Conservation (phyloP, 2,329 filamentous ascomycete genomes). For the Lachnellula hyalina region DNA sequence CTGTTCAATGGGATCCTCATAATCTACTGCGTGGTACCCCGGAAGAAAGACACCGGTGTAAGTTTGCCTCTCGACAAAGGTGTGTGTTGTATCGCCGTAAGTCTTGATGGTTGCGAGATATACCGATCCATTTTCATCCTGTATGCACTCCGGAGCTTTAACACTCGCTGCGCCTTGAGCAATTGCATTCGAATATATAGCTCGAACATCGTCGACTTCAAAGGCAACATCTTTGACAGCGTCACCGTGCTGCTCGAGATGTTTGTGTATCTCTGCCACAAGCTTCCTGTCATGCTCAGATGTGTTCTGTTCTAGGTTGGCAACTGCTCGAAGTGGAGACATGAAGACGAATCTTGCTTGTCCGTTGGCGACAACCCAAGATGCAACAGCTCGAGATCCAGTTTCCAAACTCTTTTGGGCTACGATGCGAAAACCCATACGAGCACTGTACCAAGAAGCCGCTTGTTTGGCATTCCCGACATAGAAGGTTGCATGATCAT, state of each 20-base stretch:
- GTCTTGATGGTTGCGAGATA: slow-evolving; percentile 77
- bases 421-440: slow-evolving; percentile 78
- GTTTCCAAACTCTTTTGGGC: slow-evolving; percentile 89
- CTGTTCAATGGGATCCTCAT: slow-evolving; percentile 32
- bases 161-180: slow-evolving; percentile 58
- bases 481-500: slow-evolving; percentile 93
- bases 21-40: slow-evolving; percentile 59
- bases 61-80: slow-evolving; percentile 66
- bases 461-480: slow-evolving; percentile 97
- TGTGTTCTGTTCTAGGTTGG: slow-evolving; percentile 56
- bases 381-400: slow-evolving; percentile 72
- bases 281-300: slow-evolving; percentile 57
- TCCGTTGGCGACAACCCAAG: slow-evolving; percentile 76
- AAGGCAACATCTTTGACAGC: slow-evolving; percentile 94
- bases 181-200: slow-evolving; percentile 71
- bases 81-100: slow-evolving; percentile 94
- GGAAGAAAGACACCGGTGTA: slow-evolving; percentile 80
- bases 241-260: slow-evolving; percentile 84
- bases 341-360: slow-evolving; percentile 78
- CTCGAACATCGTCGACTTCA: slow-evolving; percentile 83
- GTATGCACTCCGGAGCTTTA: slow-evolving; percentile 48
- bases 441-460: slow-evolving; percentile 78
- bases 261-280: slow-evolving; percentile 72
- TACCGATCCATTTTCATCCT: slow-evolving; percentile 61
- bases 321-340: slow-evolving; percentile 62